Evolutionary conservation across 1,139 yeast species (phyloP).

Genomic region (Pichia sp.): DNA sequence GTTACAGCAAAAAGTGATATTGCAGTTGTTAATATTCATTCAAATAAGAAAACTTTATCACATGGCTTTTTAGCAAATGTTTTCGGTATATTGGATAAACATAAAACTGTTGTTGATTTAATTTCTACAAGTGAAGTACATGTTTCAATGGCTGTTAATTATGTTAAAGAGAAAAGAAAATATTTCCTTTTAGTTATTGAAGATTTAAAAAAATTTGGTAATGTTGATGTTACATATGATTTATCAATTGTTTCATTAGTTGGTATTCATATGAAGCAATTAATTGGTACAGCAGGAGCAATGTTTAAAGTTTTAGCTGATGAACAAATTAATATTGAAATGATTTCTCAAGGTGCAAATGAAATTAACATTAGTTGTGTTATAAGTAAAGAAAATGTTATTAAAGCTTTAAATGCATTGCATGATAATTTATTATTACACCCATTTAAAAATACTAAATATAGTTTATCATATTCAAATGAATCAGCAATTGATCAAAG

Average conservation of each 20-base stretch:
- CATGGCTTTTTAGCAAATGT: constrained; percentile 94
- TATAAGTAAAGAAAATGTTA: constrained; percentile 73
- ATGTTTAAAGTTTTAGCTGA: constrained; percentile 95
- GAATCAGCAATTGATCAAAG: constrained; percentile 28
- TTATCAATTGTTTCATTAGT: constrained; percentile 91
- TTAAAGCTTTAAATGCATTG: constrained; percentile 79
- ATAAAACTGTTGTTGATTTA: constrained; percentile 84
- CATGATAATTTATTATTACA: constrained; percentile 70
- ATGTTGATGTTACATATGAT: constrained; percentile 80
- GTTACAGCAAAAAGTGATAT: constrained; percentile 93
- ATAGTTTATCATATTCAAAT: constrained; percentile 5
- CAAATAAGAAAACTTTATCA: constrained; percentile 85
- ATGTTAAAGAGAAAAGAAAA: constrained; percentile 53
- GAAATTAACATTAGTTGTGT: constrained; percentile 96
- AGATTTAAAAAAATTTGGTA: constrained; percentile 75
- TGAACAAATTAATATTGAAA: constrained; percentile 87
- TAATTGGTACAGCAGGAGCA: constrained; percentile 94
- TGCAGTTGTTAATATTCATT: constrained; percentile 86
- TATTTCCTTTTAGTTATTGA: constrained; percentile 62
- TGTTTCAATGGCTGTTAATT: constrained; percentile 94
- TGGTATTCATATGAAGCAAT: constrained; percentile 95
- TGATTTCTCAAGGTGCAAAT: constrained; percentile 98
- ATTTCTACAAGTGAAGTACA: constrained; percentile 97
- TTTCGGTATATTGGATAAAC: constrained; percentile 78
- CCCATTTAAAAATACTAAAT: constrained; percentile 31